Percentiles rank a stretch among this genome's conserved stretches.
Conservation (phyloP, 495 filamentous ascomycete species). For the Platismatia glauca region DNA sequence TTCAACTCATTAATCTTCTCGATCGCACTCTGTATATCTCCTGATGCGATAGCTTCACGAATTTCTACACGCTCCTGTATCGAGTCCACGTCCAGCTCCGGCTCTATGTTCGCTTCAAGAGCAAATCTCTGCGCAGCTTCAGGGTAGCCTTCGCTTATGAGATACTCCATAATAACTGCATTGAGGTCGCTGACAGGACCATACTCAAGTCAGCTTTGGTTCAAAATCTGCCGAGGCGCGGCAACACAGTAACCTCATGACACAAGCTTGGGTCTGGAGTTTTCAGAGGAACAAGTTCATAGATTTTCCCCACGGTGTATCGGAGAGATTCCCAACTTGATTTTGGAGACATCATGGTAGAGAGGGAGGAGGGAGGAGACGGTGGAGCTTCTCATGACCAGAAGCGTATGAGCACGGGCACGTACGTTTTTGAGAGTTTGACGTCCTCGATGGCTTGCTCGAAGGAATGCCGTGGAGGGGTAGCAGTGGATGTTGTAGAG, state of each 20-base stretch:
- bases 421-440: slow-evolving; percentile 85
- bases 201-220: slow-evolving; percentile 27
- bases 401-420: slow-evolving; percentile 11
- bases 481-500: slow-evolving; percentile 54
- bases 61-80: slow-evolving; percentile 68
- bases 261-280: not conserved
- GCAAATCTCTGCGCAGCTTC: slow-evolving; percentile 88
- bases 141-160: slow-evolving; percentile 93
- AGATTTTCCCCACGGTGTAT: slow-evolving; percentile 82
- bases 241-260: not conserved
- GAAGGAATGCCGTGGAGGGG: slow-evolving; percentile 61
- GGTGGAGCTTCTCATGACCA: slow-evolving; percentile 5
- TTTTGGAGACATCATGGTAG: slow-evolving; percentile 66
- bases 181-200: slow-evolving; percentile 72
- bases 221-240: not conserved
- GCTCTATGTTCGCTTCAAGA: slow-evolving; percentile 78
- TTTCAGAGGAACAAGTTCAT: slow-evolving; percentile 50
- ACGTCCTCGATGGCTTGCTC: slow-evolving; percentile 76
- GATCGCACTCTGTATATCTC: slow-evolving; percentile 63
- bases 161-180: slow-evolving; percentile 89
- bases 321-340: slow-evolving; percentile 99
- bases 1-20: slow-evolving; percentile 82
- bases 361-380: not conserved
- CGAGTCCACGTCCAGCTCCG: slow-evolving; percentile 56
- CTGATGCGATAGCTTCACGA: slow-evolving; percentile 46